A percentile compares a stretch with the other conserved stretches of the same genome.
Evolutionary conservation across 106 monocot genomes (phyloP).

Genomic region (Triglochin maritima): DNA sequence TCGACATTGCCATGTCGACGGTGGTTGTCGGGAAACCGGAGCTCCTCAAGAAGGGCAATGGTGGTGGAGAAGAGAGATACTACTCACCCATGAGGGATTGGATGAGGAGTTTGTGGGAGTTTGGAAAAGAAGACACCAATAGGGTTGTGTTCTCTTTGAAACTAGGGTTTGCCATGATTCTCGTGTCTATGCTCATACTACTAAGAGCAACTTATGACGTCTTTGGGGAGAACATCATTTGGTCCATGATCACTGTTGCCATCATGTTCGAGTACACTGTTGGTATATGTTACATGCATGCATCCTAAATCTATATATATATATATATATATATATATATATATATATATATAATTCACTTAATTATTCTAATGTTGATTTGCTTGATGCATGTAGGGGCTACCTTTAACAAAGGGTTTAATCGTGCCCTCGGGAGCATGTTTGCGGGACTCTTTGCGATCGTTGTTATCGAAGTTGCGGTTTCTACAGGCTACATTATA

Average conservation of each 20-base stretch:
- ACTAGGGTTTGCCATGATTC: slow-evolving; percentile 29
- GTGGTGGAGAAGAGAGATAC: neutral
- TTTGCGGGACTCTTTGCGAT: slow-evolving; percentile 61
- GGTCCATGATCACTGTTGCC: slow-evolving; percentile 75
- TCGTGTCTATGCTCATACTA: slow-evolving; percentile 69
- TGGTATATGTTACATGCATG: slow-evolving; percentile 48
- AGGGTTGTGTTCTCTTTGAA: slow-evolving; percentile 53
- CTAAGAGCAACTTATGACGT: slow-evolving; percentile 31
- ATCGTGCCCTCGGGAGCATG: slow-evolving; percentile 63
- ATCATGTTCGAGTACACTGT: slow-evolving; percentile 83
- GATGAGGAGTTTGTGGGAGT: slow-evolving; percentile 44
- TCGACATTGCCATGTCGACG: slow-evolving; percentile 4
- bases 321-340: no score
- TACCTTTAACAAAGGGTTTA: slow-evolving; percentile 69
- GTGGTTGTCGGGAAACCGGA: no score
- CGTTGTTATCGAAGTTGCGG: slow-evolving; percentile 46
- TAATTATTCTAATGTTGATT: neutral
- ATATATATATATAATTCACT: no score
- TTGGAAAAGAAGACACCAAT: slow-evolving; percentile 44
- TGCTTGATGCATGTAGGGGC: slow-evolving; percentile 48
- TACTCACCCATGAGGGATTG: slow-evolving; percentile 17
- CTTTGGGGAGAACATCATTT: slow-evolving; percentile 49
- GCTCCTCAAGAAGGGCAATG: no score
- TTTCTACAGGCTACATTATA: slow-evolving; percentile 34
- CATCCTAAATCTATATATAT: no score